phyloP scores from a whole-genome alignment of 257 asterid genomes.

The Gentiana straminea region DNA sequence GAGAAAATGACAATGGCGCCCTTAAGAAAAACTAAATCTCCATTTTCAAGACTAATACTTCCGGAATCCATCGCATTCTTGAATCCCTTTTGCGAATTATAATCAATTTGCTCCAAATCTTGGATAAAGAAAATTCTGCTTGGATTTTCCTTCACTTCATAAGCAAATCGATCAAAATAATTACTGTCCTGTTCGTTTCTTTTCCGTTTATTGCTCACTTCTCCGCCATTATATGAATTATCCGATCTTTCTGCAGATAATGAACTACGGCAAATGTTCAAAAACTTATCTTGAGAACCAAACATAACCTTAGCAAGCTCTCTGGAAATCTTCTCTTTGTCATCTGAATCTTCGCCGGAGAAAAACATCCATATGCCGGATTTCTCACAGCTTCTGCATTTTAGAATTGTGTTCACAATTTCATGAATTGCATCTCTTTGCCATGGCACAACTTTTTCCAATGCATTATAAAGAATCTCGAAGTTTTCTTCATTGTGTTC shows the following conservation, averaged over 20 bases:
- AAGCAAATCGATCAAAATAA: slow-evolving; percentile 47
- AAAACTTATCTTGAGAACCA: slow-evolving; percentile 39
- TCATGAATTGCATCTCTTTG: slow-evolving; percentile 40
- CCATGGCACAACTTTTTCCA: slow-evolving; percentile 60
- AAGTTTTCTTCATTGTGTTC: slow-evolving; percentile 31
- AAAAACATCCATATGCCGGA: slow-evolving; percentile 55
- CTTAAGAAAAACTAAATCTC: slow-evolving; percentile 35
- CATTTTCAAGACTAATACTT: slow-evolving; percentile 17
- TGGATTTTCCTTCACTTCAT: slow-evolving; percentile 48
- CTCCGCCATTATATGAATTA: slow-evolving; percentile 18
- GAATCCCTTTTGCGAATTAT: slow-evolving; percentile 27
- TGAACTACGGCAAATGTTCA: slow-evolving; percentile 33
- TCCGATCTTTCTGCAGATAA: slow-evolving; percentile 23
- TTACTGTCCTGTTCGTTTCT: slow-evolving; percentile 51
- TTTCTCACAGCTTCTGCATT: slow-evolving; percentile 43
- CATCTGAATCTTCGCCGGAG: slow-evolving; percentile 50
- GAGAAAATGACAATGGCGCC: slow-evolving; percentile 72
- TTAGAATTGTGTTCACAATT: slow-evolving; percentile 39
- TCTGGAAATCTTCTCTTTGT: slow-evolving; percentile 53
- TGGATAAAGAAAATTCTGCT: slow-evolving; percentile 61
- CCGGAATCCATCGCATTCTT: slow-evolving; percentile 40
- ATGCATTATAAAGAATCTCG: slow-evolving; percentile 30
- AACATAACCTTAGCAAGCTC: slow-evolving; percentile 54
- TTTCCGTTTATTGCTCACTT: slow-evolving; percentile 46
- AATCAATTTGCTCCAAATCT: slow-evolving; percentile 46